phyloP scores from a whole-genome alignment of 768 basidiomycete genomes.

The Amanita inopinata region DNA sequence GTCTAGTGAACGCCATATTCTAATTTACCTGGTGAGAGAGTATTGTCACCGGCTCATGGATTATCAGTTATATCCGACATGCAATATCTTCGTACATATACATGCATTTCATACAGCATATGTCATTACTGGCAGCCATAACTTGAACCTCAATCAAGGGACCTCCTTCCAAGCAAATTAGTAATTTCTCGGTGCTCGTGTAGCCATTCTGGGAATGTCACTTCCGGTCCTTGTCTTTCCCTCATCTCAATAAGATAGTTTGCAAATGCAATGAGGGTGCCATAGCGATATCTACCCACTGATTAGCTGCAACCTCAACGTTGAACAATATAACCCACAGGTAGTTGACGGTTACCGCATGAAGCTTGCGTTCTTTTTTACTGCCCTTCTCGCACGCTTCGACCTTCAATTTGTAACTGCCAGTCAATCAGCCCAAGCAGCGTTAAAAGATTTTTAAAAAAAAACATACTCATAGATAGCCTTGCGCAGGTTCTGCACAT shows the following conservation, averaged over 20 bases:
- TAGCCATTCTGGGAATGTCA: conserved; percentile 77
- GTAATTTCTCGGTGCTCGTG: conserved; percentile 78
- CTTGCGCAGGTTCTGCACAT: conserved; percentile 93
- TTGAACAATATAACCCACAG: conserved; percentile 34
- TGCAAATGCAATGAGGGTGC: conserved; percentile 86
- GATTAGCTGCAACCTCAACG: conserved; percentile 6
- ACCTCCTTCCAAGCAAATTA: conserved; percentile 54
- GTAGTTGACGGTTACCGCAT: conserved; percentile 79
- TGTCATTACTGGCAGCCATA: background rate
- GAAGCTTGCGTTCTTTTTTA: conserved; percentile 65
- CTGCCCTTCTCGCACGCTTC: conserved; percentile 77
- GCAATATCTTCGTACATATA: background rate
- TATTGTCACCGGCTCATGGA: too few relatives aligned
- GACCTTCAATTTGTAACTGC: conserved; percentile 83
- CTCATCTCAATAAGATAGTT: conserved; percentile 83
- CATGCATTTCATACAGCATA: background rate
- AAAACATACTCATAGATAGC: conserved; percentile 83
- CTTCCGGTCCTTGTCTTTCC: conserved; percentile 23
- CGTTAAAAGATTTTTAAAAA: background rate
- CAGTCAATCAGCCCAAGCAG: conserved; percentile 5
- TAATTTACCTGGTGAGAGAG: too few relatives aligned
- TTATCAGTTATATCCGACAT: background rate
- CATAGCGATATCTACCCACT: conserved; percentile 66
- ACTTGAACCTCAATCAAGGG: conserved; percentile 41
- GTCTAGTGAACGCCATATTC: conserved; percentile 25